A percentile compares a stretch with the other conserved stretches of the same genome.
Conservation (phyloP, 257 asterid species). For the Capsicum baccatum region DNA sequence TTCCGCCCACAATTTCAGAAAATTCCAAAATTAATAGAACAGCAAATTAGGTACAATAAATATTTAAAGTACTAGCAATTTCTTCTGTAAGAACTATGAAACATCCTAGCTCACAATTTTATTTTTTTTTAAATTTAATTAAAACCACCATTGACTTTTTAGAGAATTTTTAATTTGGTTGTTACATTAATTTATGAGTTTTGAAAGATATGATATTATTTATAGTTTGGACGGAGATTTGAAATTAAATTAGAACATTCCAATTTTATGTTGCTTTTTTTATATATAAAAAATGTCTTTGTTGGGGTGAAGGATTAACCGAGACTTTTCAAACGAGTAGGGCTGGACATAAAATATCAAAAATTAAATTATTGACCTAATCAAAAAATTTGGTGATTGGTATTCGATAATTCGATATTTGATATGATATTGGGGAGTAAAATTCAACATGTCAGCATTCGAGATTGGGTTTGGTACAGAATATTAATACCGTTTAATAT, state of each 20-base stretch:
- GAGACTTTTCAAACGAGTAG: too few species aligned
- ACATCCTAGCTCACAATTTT: not conserved
- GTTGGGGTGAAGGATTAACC: too few species aligned
- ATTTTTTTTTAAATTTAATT: not conserved
- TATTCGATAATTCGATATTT: too few species aligned
- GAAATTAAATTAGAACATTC: not conserved
- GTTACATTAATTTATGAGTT: not conserved
- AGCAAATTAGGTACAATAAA: not conserved
- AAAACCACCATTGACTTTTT: constrained; percentile 12
- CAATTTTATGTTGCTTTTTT: too few species aligned
- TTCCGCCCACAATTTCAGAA: constrained; percentile 44
- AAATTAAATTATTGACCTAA: too few species aligned
- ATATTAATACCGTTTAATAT: too few species aligned
- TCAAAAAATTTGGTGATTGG: too few species aligned
- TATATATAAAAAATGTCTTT: too few species aligned
- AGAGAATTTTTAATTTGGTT: not conserved
- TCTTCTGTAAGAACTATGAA: not conserved
- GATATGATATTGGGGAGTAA: too few species aligned
- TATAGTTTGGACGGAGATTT: not conserved
- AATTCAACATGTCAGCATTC: too few species aligned
- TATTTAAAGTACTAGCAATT: not conserved
- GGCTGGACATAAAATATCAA: too few species aligned
- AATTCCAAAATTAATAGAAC: not conserved
- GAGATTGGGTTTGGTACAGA: too few species aligned
- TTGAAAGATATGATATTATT: not conserved